A percentile compares a stretch with the other conserved stretches of the same genome.
These are phyloP conservation scores for Pneumocystis jirovecii DNA, from an alignment of 1,139 yeast genomes.

Conservation along the genomic window DNA sequence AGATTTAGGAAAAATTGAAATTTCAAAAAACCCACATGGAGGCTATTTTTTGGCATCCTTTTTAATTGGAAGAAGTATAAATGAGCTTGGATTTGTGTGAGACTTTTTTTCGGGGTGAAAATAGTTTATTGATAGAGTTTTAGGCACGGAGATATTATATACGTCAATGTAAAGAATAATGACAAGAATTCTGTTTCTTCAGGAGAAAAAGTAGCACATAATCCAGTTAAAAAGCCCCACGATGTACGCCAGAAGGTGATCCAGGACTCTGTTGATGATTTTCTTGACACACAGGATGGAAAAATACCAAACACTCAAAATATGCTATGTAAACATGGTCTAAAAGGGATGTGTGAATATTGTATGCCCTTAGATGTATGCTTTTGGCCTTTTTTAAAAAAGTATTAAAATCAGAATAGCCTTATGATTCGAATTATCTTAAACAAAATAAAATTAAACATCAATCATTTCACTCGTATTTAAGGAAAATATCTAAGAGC, in stretches of 20 bases:
- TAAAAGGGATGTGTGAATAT: constrained; percentile 93
- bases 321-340: constrained; percentile 68
- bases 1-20: background rate
- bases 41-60: background rate
- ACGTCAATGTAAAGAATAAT: background rate
- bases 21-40: background rate
- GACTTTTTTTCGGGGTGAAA: background rate
- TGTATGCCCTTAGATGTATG: constrained; percentile 68
- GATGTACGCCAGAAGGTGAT: constrained; percentile 17
- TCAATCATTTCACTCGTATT: constrained; percentile 68
- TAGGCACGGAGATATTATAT: background rate
- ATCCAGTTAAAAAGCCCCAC: background rate
- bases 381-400: background rate
- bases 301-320: constrained; percentile 51
- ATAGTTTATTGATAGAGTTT: background rate
- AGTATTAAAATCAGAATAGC: constrained; percentile 22
- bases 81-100: background rate
- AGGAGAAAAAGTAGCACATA: background rate
- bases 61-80: background rate
- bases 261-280: constrained; percentile 45
- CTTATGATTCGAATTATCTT: constrained; percentile 74
- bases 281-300: constrained; percentile 56
- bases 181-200: background rate
- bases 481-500: constrained; percentile 44
- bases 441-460: constrained; percentile 72